Evolutionary conservation across 148 eudicot genomes (phyloP), one percentile per base, ranked within the genome.

Genomic region (Heliosperma pusillum): DNA sequence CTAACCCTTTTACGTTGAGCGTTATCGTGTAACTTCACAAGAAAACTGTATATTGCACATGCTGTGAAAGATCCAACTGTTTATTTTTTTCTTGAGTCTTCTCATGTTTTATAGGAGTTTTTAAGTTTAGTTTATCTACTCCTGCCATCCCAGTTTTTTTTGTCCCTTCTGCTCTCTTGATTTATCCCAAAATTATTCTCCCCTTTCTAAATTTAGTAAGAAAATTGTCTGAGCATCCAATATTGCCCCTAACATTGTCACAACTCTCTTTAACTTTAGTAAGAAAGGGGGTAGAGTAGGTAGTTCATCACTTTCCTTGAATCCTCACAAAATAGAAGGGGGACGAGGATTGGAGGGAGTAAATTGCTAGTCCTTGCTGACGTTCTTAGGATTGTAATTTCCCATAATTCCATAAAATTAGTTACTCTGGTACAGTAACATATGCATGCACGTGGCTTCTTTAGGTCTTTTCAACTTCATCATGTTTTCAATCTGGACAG

Each of bases 391-490:
- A 42, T 21, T 73, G 9, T 12, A 25, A 45, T 36, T 69, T 30
- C 0, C 16, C 40, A 10, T 63, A 4, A 65, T 40, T 33, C 10
- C 20, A 7, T 40, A 44, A 70, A 9, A 50, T 30, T 56, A 61
- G 71, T 63, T 65, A 76, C 42, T 74, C 79, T 74, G 52, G 57
- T 19, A 55, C 47, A 36, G 70, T 66, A 10, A 66, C 26, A 42
- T 52, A 66, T 75, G n/a, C 64, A 64, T 57, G n/a, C 64, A 64
- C 47, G 70, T 75, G 55, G 52, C 80, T 71, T 63, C 69, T 79
- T 65, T 76, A 95, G 97, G 86, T 95, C 98, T 22, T 95, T 92
- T 86, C 86, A 88, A 82, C 86, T 91, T 80, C 95, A 91, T 80
- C 87, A 87, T 77, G 98, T 94, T 82, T 94, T 94, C 85, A 85